Evolutionary conservation across 352 stramenopile species (phyloP), one percentile per base, ranked within the genome.

Genomic region (Phytopythium montanum): DNA sequence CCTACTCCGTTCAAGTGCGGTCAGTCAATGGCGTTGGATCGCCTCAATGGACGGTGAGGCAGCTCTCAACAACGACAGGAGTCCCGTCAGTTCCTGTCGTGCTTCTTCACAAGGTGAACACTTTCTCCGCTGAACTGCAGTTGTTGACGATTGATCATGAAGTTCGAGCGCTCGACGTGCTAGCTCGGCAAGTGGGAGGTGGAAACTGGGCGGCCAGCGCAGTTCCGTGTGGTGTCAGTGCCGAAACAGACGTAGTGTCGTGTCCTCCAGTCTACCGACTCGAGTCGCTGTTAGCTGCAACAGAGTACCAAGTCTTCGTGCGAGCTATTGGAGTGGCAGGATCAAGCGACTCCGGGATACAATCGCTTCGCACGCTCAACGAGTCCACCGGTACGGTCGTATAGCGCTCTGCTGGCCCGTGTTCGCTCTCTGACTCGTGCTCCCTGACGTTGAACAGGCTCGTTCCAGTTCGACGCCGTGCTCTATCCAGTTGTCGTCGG

Each of bases 41-140:
- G 3, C 64, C 53, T 36, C 44, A 10, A 2, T 75, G 59, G 65
- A 31, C 49, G 4, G 65, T 68, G 7, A 42, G 19, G 5, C 62
- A 21, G 0, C 67, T 74, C n/a, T 54, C 28, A 9, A 88, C 80
- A 3, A 72, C 62, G 0, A 38, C 54, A 28, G 80, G 80, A 5
- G 34, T 79, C 9, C 80, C 80, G 28, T 9, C 31, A 26, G 42
- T 16, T 0, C 65, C 72, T 1, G 28, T 6, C 16, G 45, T 77
- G 14, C 8, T 23, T 1, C 18, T 87, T 18, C 25, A 62, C 31
- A 59, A 64, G 51, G 59, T 64, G 10, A 85, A 79, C 56, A 75
- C 75, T 4, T 82, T 75, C 31, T 87, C 77, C 19, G 55, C 76
- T 8, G 19, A 68, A 0, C 33, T 90, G 28, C 21, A 28, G 5